Base-by-base conservation (phyloP, 2,329 filamentous ascomycete genomes). In the Fusarium agapanthi region DNA sequence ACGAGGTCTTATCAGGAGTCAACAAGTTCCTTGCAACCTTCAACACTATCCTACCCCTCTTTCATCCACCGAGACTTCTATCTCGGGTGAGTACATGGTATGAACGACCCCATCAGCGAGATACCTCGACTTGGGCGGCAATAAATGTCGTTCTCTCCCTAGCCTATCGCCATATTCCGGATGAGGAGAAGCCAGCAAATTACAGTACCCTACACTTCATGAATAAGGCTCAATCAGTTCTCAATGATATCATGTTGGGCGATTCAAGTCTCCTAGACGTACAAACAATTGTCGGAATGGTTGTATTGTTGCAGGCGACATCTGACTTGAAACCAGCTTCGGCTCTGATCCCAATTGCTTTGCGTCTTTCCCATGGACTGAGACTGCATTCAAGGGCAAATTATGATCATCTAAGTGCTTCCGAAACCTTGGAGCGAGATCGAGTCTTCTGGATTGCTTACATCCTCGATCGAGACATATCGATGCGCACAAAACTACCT, bases 381-480 rank as follows among this genome's bases (percentile, higher is more conserved):
- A 34, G 56, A 5, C 13, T 74, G 0, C 43, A 45, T 3, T 14
- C 43, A 0, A 20, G 43, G 10, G 14, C 18, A 10, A 15, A 14
- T 9, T 11, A 14, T 4, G 44, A 47, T 15, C 14, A 47, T 30
- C 9, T 47, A 3, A 22, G 2, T 12, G 2, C 9, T 15, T n/a
- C 44, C 0, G 44, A 47, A 6, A 7, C 44, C 4, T 4, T 47
- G 26, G 44, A 47, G 26, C 14, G 44, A 47, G 26, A 47, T 22
- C 59, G 72, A 0, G 72, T 72, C 0, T 73, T 74, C 18, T 74
- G 71, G 71, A 64, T 74, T 8, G 70, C 70, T 1, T 74, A 74
- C 3, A 48, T 74, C 10, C 58, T 73, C 1, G 71, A 74, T 18
- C 58, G 67, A 10, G 70, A 74, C 5, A 47, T 73, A 10, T 43